Evolutionary conservation across 192 early-diverging fungal genomes (phyloP), one percentile per base, ranked within the genome.

Genomic region (Podila epigama): DNA sequence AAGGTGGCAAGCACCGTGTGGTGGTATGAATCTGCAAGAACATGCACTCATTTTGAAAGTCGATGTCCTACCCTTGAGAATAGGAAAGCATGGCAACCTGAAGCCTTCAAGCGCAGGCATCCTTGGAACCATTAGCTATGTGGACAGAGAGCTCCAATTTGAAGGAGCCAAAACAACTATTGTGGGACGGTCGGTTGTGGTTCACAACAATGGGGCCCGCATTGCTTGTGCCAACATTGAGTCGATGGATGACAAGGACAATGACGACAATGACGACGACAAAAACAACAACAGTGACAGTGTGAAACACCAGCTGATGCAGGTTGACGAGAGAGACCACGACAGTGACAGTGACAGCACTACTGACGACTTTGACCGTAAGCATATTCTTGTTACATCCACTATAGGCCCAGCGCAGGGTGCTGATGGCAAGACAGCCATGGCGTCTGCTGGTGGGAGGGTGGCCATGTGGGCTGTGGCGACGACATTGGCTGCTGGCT

Each of bases 141-240:
- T 40, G 18, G 71, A 75, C 55, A 37, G 4, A 0, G 39, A 66
- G 7, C 50, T 75, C 7, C 13, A 29, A 10, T 66, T 60, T 25
- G 28, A 50, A n/a, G 64, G 53, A 2, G 34, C 15, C 1, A 31
- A 7, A 0, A 61, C 71, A 10, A 66, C 63, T 11, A 75, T 66
- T 51, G 41, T 51, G 10, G 52, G 71, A 36, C 63, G 71, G 6
- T 75, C 71, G 6, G 18, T 75, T 6, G 71, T 75, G 22, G 53
- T 75, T 37, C 71, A 75, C 53, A 75, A 66, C 42, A 75, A 75
- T 36, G 71, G 71, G 12, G 41, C 53, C 11, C 58, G 71, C 15
- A 64, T 67, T 12, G 71, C 71, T 9, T 75, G 71, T 32, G 71
- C 27, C 32, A 29, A 75, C 31, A 59, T 75, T 39, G 12, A 66